A percentile compares a stretch with the other conserved stretches of the same genome.
phyloP scores from a whole-genome alignment of 192 early-diverging fungal species.

The Dispira simplex region DNA sequence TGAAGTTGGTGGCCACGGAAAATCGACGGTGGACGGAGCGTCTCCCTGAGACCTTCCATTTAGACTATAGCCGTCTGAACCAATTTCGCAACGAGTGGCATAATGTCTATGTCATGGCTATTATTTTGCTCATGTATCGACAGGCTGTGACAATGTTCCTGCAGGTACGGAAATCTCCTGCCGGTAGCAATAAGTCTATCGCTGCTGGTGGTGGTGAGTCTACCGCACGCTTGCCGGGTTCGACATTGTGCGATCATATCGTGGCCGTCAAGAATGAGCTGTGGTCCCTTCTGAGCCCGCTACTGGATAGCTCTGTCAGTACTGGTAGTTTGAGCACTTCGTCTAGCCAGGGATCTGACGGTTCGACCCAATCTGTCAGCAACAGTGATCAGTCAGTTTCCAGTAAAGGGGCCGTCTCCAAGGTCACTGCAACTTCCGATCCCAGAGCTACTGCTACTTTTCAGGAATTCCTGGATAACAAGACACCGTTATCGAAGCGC shows the following conservation, averaged over 20 bases:
- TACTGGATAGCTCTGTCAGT: neutral
- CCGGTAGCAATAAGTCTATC: neutral
- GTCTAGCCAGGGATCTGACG: neutral
- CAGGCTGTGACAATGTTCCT: slow-evolving; percentile 6
- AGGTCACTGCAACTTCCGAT: neutral
- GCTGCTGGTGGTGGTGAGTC: neutral
- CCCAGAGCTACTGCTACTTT: neutral
- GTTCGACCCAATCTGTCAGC: neutral
- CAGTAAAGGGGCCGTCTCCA: neutral
- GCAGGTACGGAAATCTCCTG: too few relatives aligned
- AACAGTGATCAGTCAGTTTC: neutral
- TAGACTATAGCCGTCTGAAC: neutral
- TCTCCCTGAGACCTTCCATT: slow-evolving; percentile 7
- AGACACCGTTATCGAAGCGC: too few relatives aligned
- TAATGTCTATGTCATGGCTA: neutral
- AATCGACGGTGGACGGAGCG: neutral
- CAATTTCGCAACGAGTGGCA: slow-evolving; percentile 5
- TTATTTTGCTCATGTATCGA: slow-evolving; percentile 11
- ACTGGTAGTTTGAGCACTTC: neutral
- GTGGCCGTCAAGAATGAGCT: neutral
- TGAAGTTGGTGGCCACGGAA: neutral
- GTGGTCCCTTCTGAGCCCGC: neutral
- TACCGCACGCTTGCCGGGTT: too few relatives aligned
- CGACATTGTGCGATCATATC: neutral
- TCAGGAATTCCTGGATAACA: neutral